These are phyloP conservation scores for Ambrosiella beaveri DNA, from an alignment of 2,329 filamentous ascomycete species.

Conservation along the genomic window DNA sequence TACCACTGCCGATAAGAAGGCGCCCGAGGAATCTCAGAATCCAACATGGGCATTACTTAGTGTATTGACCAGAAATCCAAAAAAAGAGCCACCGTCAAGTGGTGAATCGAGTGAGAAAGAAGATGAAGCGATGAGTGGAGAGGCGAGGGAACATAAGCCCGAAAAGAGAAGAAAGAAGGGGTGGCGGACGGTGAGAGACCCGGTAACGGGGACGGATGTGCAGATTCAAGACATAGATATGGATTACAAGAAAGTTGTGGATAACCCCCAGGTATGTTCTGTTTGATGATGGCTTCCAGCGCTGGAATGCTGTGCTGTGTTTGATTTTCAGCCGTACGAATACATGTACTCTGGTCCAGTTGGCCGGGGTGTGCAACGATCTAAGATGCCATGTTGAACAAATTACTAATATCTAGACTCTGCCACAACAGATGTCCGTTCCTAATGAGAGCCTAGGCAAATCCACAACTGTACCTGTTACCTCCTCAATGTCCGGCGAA, in stretches of 20 bases:
- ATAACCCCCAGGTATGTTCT: conserved; percentile 46
- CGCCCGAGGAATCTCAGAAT: neutral
- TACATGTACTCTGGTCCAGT: neutral
- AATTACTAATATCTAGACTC: neutral
- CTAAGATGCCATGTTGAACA: neutral
- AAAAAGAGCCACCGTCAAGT: conserved; percentile 10
- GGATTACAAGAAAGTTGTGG: conserved; percentile 48
- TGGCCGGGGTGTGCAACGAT: neutral
- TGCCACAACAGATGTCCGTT: conserved; percentile 45
- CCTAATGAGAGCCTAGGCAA: conserved; percentile 80
- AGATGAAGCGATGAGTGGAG: conserved; percentile 24
- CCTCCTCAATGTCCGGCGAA: conserved; percentile 50
- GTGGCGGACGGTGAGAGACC: conserved; percentile 64
- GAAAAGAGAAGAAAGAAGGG: conserved; percentile 30
- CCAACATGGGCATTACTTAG: conserved; percentile 1
- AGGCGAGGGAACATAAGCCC: conserved; percentile 17
- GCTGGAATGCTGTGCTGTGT: neutral
- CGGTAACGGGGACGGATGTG: conserved; percentile 71
- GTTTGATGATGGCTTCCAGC: neutral
- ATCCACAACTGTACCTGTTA: conserved; percentile 53
- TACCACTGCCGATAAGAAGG: neutral
- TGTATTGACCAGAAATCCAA: conserved; percentile 21
- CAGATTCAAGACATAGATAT: conserved; percentile 68
- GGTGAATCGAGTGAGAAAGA: neutral
- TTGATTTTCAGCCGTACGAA: neutral